Evolutionary conservation across 73 alveolate species (phyloP).

Genomic region (Paramecium sonneborni): DNA sequence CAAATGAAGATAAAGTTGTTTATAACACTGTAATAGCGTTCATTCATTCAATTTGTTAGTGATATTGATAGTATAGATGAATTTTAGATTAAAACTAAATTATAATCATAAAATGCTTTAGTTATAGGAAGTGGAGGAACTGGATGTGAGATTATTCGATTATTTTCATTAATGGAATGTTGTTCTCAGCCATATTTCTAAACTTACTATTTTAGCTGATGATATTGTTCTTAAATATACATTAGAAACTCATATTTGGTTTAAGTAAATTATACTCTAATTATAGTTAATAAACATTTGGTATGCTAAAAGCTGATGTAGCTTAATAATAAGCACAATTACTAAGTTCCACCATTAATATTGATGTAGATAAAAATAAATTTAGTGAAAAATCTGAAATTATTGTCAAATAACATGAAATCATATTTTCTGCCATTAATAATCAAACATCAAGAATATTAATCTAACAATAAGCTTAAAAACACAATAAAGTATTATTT

Average conservation of each 20-base stretch:
- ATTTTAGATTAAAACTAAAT: background rate
- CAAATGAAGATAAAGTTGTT: background rate
- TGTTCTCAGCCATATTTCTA: background rate
- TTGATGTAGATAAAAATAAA: background rate
- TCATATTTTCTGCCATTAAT: conserved; percentile 26
- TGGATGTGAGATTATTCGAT: conserved; percentile 25
- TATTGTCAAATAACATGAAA: background rate
- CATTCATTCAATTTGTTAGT: background rate
- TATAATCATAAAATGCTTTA: background rate
- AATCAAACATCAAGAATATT: background rate
- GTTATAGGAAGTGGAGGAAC: conserved; percentile 55
- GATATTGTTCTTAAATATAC: conserved; percentile 34
- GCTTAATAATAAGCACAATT: background rate
- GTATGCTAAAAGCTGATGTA: background rate
- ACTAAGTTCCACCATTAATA: background rate
- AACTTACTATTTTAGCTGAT: conserved; percentile 22
- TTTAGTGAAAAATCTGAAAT: background rate
- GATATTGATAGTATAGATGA: conserved; percentile 32
- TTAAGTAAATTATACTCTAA: background rate
- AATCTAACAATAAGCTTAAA: background rate
- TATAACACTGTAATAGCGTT: background rate
- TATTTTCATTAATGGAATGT: conserved; percentile 20
- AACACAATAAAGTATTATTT: background rate
- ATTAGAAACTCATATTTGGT: conserved; percentile 35
- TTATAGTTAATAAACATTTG: background rate